phyloP scores from a whole-genome alignment of 768 basidiomycete species.

The Kwoniella sp. region DNA sequence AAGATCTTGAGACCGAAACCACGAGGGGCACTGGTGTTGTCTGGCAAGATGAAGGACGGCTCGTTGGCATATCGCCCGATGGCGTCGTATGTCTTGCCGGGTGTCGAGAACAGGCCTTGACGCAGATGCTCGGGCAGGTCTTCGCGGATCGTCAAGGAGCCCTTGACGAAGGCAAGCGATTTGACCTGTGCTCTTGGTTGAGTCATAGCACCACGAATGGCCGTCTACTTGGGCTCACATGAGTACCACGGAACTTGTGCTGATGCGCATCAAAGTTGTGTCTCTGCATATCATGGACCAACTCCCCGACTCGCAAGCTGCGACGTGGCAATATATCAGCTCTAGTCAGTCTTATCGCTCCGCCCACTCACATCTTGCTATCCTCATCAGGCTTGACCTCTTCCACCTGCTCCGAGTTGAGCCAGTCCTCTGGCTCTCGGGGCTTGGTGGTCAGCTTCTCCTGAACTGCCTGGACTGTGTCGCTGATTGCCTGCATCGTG shows the following conservation, averaged over 20 bases:
- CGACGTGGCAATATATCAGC: background rate
- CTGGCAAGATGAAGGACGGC: conserved; percentile 27
- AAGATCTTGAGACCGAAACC: conserved; percentile 26
- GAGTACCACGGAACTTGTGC: conserved; percentile 26
- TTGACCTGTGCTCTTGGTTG: conserved; percentile 14
- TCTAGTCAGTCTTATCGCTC: background rate
- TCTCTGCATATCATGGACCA: conserved; percentile 19
- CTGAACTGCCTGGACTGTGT: conserved; percentile 5
- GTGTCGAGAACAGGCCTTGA: conserved; percentile 22
- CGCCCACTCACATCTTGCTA: conserved; percentile 9
- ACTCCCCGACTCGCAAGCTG: conserved; percentile 17
- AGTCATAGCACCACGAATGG: background rate
- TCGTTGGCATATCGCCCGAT: conserved; percentile 27
- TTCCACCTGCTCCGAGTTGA: conserved; percentile 14
- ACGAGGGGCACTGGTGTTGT: conserved; percentile 18
- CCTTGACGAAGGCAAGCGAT: conserved; percentile 26
- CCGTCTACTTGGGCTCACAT: conserved; percentile 1
- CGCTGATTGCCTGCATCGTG: conserved; percentile 11
- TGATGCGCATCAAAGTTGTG: conserved; percentile 25
- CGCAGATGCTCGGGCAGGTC: conserved; percentile 17
- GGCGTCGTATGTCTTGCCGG: conserved; percentile 5
- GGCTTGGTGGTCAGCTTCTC: conserved; percentile 12
- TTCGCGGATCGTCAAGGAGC: conserved; percentile 14
- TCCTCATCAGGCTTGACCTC: conserved; percentile 21
- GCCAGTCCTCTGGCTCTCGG: conserved; percentile 17